Base-by-base conservation (phyloP, 345 rosid genomes). In the Salix suchowensis region DNA sequence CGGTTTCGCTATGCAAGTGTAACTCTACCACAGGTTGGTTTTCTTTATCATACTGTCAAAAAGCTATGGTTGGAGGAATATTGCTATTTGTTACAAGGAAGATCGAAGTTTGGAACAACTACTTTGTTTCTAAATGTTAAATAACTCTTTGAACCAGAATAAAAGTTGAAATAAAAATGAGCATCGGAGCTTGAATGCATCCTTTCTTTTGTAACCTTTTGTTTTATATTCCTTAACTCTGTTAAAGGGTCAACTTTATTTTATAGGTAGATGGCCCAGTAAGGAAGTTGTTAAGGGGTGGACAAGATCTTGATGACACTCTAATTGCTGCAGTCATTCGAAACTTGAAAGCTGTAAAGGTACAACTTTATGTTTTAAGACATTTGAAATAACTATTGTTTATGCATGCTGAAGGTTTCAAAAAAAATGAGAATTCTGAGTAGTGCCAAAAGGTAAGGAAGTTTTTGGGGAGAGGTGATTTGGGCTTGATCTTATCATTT, bases 1-100 rank as follows among this genome's bases (percentile, higher is more conserved):
- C 95, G 99, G 26, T 96, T 73, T 85, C 95, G 96, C 58, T 96
- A 92, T 82, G 86, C 92, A 68, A 87, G 90, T 82, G 94, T 89
- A 75, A 81, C 87, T 70, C 75, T 88, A 44, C 93, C 94, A 40
- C 89, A 92, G 99, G 99, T 96, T 82, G 62, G 90, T 85, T 82
- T 84, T 82, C 80, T 79, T 34, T 24, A 30, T 61, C 40, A 3
- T 74, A 24, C 26, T 54, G 9, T 52, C n/a, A 9, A 52, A 52
- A 52, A 52, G 60, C 23, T 54, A 19, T 54, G 11, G 9, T 21
- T 54, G 60, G 61, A n/a, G 26, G n/a, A 21, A 7, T 54, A 21
- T 54, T 54, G 24, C 60, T 54, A 42, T 64, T 83, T 71, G 52
- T 64, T 48, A 21, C 15, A 54, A n/a, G 46, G 72, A 78, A 44